Conservation (phyloP, 768 basidiomycete genomes). For the Baorangia bicolor region DNA sequence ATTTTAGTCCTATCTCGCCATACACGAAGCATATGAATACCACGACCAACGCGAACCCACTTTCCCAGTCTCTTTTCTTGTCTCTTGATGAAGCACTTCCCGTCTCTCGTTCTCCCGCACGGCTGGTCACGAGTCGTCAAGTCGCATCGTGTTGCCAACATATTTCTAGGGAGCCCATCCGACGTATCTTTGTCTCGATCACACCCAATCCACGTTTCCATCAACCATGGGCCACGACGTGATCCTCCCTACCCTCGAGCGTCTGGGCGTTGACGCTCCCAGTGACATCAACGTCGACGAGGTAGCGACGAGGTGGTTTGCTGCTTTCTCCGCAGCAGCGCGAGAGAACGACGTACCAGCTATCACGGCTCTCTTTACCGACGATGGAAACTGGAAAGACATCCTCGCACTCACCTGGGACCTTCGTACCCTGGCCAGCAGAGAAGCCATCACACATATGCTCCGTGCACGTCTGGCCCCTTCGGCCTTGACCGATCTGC, state of each 20-base stretch:
- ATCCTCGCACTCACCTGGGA: slow-evolving; percentile 48
- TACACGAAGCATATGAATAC: too few relatives aligned
- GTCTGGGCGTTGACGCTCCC: slow-evolving; percentile 22
- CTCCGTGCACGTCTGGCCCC: slow-evolving; percentile 33
- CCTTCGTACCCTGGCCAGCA: slow-evolving; percentile 44
- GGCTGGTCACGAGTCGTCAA: background rate
- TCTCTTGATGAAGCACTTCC: background rate
- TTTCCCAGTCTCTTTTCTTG: background rate
- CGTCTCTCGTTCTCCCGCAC: background rate
- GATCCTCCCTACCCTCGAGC: slow-evolving; percentile 29
- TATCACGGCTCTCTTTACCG: slow-evolving; percentile 30
- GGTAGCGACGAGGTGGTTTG: slow-evolving; percentile 31
- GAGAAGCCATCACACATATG: slow-evolving; percentile 32
- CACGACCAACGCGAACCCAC: background rate
- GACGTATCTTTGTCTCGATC: background rate
- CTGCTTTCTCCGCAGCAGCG: slow-evolving; percentile 16
- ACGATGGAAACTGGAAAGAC: slow-evolving; percentile 43
- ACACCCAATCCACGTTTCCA: background rate
- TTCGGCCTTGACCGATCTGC: slow-evolving; percentile 17
- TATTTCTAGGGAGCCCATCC: background rate
- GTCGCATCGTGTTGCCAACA: background rate
- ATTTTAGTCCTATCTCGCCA: background rate
- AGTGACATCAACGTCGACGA: slow-evolving; percentile 20
- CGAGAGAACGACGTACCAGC: slow-evolving; percentile 19
- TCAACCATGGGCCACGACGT: slow-evolving; percentile 2